A percentile compares a stretch with the other conserved stretches of the same genome.
These are phyloP conservation scores for Diutina sp. DNA, from an alignment of 1,139 yeast species.

Conservation along the genomic window DNA sequence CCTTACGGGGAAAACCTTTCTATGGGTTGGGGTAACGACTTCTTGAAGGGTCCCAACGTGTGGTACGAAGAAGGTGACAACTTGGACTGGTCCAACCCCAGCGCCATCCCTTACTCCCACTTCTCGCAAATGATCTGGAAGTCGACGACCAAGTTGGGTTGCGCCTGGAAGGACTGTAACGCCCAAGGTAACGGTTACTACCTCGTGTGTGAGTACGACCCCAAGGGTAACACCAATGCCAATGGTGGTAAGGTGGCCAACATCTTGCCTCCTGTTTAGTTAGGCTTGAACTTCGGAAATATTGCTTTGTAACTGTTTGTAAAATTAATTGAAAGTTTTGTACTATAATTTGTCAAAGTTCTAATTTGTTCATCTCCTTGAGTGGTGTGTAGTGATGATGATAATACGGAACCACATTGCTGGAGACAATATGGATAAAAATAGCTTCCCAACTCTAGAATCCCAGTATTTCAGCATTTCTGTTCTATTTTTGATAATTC, in stretches of 20 bases:
- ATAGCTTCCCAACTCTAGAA: too few species aligned
- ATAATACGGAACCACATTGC: too few species aligned
- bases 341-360: too few species aligned
- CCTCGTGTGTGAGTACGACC: conserved; percentile 46
- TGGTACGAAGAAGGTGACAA: conserved; percentile 50
- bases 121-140: conserved; percentile 87
- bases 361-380: too few species aligned
- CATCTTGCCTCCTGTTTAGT: not conserved
- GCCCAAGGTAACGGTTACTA: conserved; percentile 33
- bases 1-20: conserved; percentile 51
- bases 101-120: conserved; percentile 37
- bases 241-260: not conserved
- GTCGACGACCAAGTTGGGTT: conserved; percentile 54
- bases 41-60: conserved; percentile 40
- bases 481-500: too few species aligned
- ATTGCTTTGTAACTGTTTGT: not conserved
- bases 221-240: conserved; percentile 42
- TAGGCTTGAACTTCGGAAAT: not conserved
- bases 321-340: not conserved
- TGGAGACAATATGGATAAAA: too few species aligned
- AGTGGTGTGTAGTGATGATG: too few species aligned
- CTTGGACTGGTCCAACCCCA: conserved; percentile 34
- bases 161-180: conserved; percentile 42
- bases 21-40: conserved; percentile 29
- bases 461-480: too few species aligned